Evolutionary conservation across 495 filamentous ascomycete genomes (phyloP).

Genomic region (Trichoderma asperelloides): DNA sequence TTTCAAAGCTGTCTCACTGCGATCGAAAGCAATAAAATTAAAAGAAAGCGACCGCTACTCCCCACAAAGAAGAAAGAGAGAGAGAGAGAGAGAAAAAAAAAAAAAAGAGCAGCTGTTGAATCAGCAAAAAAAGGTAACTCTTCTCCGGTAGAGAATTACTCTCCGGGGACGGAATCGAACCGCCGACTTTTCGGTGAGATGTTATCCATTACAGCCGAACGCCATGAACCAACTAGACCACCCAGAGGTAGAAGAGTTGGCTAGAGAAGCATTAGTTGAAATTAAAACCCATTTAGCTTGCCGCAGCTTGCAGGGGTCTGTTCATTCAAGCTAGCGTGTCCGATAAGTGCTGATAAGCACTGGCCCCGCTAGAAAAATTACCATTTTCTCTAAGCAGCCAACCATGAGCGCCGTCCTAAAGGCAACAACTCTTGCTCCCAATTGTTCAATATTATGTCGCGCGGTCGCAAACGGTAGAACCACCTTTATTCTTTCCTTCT

Average conservation of each 20-base stretch:
- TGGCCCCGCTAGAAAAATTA: neutral
- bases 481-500: too few species aligned
- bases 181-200: slow-evolving; percentile 1
- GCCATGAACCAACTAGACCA: slow-evolving; percentile 8
- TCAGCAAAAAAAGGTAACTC: slow-evolving; percentile 6
- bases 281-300: neutral
- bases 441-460: neutral
- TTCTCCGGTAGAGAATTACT: neutral
- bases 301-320: neutral
- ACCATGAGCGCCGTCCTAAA: neutral
- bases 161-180: slow-evolving; percentile 7
- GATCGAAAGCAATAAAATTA: too few species aligned
- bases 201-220: slow-evolving; percentile 3
- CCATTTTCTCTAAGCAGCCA: neutral
- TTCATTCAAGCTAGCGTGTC: neutral
- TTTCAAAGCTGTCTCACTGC: too few species aligned
- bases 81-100: neutral
- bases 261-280: neutral
- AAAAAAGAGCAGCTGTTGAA: too few species aligned
- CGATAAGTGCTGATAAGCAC: neutral
- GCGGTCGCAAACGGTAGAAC: neutral
- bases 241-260: slow-evolving; percentile 4
- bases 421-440: neutral
- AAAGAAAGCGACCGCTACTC: too few species aligned
- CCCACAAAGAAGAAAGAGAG: neutral